Conservation (phyloP, 805 yeast species). For the Yamadazyma nakazawae region DNA sequence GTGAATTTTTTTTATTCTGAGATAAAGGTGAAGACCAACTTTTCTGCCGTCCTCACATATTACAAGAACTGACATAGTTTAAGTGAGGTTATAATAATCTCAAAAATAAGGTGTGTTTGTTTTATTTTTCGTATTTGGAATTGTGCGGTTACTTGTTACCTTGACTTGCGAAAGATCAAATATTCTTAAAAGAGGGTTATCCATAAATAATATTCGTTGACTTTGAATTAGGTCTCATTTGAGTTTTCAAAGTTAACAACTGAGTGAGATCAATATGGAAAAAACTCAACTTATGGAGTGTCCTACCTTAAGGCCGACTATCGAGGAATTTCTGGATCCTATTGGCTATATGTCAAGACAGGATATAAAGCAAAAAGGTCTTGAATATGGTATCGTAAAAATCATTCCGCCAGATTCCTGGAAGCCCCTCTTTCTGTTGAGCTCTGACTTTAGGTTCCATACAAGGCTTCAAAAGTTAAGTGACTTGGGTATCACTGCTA, state of each 20-base stretch:
- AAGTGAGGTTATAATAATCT: too few species aligned
- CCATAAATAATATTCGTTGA: neutral
- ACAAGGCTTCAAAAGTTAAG: slow-evolving; percentile 66
- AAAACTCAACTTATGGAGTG: slow-evolving; percentile 27
- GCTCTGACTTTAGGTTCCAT: slow-evolving; percentile 56
- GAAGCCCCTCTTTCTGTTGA: slow-evolving; percentile 55
- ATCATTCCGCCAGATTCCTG: slow-evolving; percentile 51
- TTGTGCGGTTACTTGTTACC: neutral
- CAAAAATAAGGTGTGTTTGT: neutral
- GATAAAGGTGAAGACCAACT: neutral
- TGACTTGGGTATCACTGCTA: slow-evolving; percentile 59
- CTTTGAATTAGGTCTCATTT: neutral
- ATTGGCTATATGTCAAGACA: slow-evolving; percentile 44
- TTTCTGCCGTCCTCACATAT: neutral
- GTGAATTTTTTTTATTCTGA: neutral
- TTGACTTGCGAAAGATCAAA: neutral
- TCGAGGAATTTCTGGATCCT: slow-evolving; percentile 47
- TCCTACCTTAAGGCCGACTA: slow-evolving; percentile 46
- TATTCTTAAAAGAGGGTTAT: neutral
- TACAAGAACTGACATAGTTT: neutral
- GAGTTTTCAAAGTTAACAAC: neutral
- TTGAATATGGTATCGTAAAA: slow-evolving; percentile 49
- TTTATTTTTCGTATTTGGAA: neutral
- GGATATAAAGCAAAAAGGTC: slow-evolving; percentile 41
- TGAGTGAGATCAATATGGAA: neutral